These are phyloP conservation scores for Mycena filopes DNA, from an alignment of 768 basidiomycete genomes.

Conservation along the genomic window DNA sequence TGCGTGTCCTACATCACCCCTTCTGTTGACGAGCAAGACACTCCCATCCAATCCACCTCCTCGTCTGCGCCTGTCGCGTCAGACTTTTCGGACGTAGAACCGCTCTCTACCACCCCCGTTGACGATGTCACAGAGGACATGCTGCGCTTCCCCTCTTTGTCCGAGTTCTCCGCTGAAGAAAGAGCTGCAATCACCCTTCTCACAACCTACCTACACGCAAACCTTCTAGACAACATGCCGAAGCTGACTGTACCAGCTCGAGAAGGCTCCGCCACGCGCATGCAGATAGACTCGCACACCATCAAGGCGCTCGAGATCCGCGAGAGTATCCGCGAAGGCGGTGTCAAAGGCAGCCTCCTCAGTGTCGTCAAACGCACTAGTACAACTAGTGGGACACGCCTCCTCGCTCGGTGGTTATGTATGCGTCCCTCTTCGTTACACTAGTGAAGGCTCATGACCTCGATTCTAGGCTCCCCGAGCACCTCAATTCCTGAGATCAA, in stretches of 20 bases:
- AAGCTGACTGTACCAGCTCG: slow-evolving; percentile 63
- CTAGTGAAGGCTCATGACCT: slow-evolving; percentile 27
- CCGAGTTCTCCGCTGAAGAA: slow-evolving; percentile 53
- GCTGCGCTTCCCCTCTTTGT: slow-evolving; percentile 15
- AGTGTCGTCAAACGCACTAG: slow-evolving; percentile 80
- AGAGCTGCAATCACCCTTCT: slow-evolving; percentile 68
- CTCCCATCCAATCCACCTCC: background rate
- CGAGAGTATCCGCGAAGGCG: slow-evolving; percentile 79
- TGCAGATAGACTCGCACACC: slow-evolving; percentile 92
- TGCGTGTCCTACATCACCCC: slow-evolving; percentile 62
- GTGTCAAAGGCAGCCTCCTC: slow-evolving; percentile 77
- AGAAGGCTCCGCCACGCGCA: slow-evolving; percentile 66
- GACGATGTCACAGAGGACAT: slow-evolving; percentile 30
- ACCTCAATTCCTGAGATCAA: slow-evolving; percentile 79
- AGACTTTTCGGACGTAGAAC: background rate
- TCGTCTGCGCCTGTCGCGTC: background rate
- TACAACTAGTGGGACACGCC: slow-evolving; percentile 80
- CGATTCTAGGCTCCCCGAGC: slow-evolving; percentile 79
- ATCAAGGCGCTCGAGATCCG: slow-evolving; percentile 90
- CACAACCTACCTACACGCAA: slow-evolving; percentile 69
- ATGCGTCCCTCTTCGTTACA: slow-evolving; percentile 53
- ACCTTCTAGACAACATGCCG: slow-evolving; percentile 86
- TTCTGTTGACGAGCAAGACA: slow-evolving; percentile 5
- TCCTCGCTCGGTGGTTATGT: slow-evolving; percentile 85
- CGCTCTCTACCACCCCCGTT: slow-evolving; percentile 21